Evolutionary conservation across 78 protist genomes (phyloP).

Genomic region (Monosiga brevicollis): DNA sequence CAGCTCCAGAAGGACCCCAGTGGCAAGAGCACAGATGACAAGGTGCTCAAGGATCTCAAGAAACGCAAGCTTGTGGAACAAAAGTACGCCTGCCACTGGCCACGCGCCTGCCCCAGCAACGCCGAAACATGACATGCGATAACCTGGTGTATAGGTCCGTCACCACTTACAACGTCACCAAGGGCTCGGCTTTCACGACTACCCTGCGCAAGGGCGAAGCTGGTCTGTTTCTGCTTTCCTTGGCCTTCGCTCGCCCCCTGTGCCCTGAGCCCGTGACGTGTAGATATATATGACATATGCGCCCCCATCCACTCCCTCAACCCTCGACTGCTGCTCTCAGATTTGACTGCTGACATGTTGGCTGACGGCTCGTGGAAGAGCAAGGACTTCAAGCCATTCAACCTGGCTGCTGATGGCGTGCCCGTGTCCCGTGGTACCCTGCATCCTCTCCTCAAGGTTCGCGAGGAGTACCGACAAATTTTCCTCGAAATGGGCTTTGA

Average conservation of each 20-base stretch:
- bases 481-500: constrained; percentile 93
- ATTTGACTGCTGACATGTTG: constrained; percentile 5
- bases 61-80: constrained; percentile 7
- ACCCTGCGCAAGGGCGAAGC: not conserved
- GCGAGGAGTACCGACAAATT: constrained; percentile 81
- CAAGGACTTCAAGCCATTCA: constrained; percentile 37
- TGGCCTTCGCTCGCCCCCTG: not conserved
- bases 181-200: not conserved
- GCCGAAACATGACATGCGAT: not conserved
- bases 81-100: not conserved
- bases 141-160: not conserved
- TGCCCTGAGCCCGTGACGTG: not conserved
- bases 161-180: not conserved
- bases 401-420: constrained; percentile 51
- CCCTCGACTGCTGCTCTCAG: not conserved
- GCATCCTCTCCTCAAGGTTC: constrained; percentile 92
- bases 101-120: not conserved
- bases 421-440: constrained; percentile 48
- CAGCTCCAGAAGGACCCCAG: too few species aligned
- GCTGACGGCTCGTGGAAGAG: constrained; percentile 28
- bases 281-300: constrained; percentile 13
- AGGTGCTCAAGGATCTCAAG: constrained; percentile 30
- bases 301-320: not conserved
- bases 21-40: too few species aligned
- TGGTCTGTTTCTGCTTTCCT: not conserved